These are phyloP conservation scores for Cryptococcus floricola DNA, from an alignment of 1,284 basidiomycete genomes.

Conservation along the genomic window DNA sequence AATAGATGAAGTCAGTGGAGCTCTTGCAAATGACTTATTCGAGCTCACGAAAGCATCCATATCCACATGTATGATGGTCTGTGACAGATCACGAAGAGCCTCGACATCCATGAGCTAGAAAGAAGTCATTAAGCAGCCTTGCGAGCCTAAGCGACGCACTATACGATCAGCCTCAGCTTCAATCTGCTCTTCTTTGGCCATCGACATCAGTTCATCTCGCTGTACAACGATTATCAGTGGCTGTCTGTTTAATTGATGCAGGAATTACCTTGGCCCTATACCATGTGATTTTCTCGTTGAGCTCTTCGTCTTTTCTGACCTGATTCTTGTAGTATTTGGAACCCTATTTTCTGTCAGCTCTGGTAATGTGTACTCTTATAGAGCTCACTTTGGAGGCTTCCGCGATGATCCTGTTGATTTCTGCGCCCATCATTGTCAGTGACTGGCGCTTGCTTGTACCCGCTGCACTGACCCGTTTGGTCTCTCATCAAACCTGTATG, in stretches of 20 bases:
- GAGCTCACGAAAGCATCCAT: conserved; percentile 46
- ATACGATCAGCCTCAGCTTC: conserved; percentile 45
- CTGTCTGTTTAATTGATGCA: not conserved
- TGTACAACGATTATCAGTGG: conserved; percentile 15
- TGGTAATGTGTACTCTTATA: not conserved
- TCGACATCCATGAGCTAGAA: conserved; percentile 71
- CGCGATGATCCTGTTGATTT: conserved; percentile 48
- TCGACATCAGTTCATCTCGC: conserved; percentile 42
- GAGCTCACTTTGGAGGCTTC: conserved; percentile 44
- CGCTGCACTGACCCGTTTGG: conserved; percentile 41
- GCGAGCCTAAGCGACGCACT: conserved; percentile 14
- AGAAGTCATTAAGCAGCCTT: not conserved
- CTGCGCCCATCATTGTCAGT: conserved; percentile 18
- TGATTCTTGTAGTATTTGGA: conserved; percentile 49
- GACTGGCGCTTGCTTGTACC: not conserved
- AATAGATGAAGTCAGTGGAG: not conserved
- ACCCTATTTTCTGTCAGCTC: conserved; percentile 25
- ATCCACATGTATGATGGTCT: conserved; percentile 59
- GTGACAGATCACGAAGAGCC: conserved; percentile 68
- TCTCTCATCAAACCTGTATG: conserved; percentile 40
- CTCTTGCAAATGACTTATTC: not conserved
- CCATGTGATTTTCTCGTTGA: conserved; percentile 46
- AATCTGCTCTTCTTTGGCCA: conserved; percentile 26
- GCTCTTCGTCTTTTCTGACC: conserved; percentile 43
- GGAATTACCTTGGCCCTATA: conserved; percentile 39